phyloP scores from a whole-genome alignment of 75 land plant species.

The Picea sitchensis region DNA sequence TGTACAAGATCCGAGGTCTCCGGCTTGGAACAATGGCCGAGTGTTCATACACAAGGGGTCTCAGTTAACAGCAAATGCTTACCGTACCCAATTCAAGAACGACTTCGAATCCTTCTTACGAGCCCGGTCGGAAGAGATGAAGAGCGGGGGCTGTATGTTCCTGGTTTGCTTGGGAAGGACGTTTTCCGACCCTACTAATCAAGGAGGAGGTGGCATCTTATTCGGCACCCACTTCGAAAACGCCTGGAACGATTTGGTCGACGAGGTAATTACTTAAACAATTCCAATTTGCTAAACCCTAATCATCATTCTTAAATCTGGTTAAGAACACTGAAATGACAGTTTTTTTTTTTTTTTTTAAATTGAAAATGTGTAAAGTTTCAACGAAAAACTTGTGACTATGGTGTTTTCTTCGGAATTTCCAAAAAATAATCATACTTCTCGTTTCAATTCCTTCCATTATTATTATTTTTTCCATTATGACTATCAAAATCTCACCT shows the following conservation, averaged over 20 bases:
- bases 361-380: too few species aligned
- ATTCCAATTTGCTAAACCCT: too few species aligned
- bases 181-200: slow-evolving; percentile 36
- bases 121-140: slow-evolving; percentile 43
- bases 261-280: slow-evolving; percentile 36
- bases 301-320: too few species aligned
- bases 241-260: slow-evolving; percentile 72
- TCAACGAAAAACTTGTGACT: too few species aligned
- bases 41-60: slow-evolving; percentile 56
- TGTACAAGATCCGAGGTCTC: slow-evolving; percentile 47
- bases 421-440: too few species aligned
- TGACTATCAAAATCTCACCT: too few species aligned
- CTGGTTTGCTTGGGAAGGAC: slow-evolving; percentile 42
- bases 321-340: too few species aligned
- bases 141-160: slow-evolving; percentile 56
- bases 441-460: too few species aligned
- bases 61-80: slow-evolving; percentile 42
- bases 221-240: slow-evolving; percentile 55
- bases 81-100: slow-evolving; percentile 44
- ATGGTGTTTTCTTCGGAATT: too few species aligned
- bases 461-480: too few species aligned
- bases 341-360: too few species aligned
- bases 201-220: slow-evolving; percentile 42
- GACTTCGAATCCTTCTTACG: slow-evolving; percentile 53
- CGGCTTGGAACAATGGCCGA: slow-evolving; percentile 65